Percentiles rank a stretch among this genome's conserved stretches.
These are phyloP conservation scores for Aureobasidium sp. DNA, from an alignment of 2,329 filamentous ascomycete genomes.

Conservation along the genomic window DNA sequence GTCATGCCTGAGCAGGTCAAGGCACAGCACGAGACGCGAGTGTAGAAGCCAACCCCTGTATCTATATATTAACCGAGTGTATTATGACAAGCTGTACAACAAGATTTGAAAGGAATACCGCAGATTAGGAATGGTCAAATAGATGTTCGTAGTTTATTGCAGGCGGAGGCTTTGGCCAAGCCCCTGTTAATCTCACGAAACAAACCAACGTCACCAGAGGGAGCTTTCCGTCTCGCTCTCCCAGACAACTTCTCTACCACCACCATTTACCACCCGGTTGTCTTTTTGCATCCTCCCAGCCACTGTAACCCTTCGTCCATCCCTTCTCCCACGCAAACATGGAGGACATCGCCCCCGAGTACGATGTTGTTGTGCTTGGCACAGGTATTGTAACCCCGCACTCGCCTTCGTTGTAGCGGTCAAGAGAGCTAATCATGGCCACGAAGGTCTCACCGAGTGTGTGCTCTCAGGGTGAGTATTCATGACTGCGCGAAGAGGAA, in stretches of 20 bases:
- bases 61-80: not conserved
- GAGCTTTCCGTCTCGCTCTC: slow-evolving; percentile 8
- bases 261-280: not conserved
- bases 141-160: not conserved
- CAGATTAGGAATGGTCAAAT: not conserved
- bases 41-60: not conserved
- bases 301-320: not conserved
- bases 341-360: slow-evolving; percentile 97
- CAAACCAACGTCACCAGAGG: slow-evolving; percentile 5
- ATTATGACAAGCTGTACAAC: slow-evolving; percentile 14
- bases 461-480: slow-evolving; percentile 83
- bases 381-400: slow-evolving; percentile 60
- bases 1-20: not conserved
- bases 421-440: slow-evolving; percentile 16
- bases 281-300: not conserved
- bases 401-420: slow-evolving; percentile 4
- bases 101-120: not conserved
- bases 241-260: not conserved
- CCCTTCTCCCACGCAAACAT: slow-evolving; percentile 46
- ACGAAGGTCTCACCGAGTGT: slow-evolving; percentile 89
- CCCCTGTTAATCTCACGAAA: slow-evolving; percentile 15
- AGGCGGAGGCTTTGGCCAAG: slow-evolving; percentile 9
- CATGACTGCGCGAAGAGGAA: not conserved
- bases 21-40: slow-evolving; percentile 9
- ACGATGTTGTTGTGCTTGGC: slow-evolving; percentile 97